Conservation (phyloP, 108 stramenopile species). For the Skeletonema costatum region DNA sequence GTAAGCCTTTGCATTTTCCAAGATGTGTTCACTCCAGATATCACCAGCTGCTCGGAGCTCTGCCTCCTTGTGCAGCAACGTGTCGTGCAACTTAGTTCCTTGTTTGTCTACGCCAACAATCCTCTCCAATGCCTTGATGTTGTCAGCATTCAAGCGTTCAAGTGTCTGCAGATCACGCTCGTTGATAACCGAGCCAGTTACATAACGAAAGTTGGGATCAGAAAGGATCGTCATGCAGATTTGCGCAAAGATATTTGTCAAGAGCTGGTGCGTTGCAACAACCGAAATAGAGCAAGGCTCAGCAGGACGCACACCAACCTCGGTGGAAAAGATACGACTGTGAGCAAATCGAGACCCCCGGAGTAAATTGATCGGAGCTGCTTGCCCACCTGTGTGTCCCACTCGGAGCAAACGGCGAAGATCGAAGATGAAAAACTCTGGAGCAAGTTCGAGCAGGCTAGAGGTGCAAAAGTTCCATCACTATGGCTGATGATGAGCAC, state of each 20-base stretch:
- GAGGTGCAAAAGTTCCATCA: conserved; percentile 73
- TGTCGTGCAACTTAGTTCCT: conserved; percentile 17
- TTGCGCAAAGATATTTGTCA: conserved; percentile 70
- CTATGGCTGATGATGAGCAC: conserved; percentile 75
- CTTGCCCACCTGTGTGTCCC: conserved; percentile 72
- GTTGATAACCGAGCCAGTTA: conserved; percentile 54
- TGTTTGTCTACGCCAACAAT: conserved; percentile 50
- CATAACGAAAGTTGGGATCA: conserved; percentile 47
- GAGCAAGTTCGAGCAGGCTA: conserved; percentile 67
- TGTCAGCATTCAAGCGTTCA: conserved; percentile 56
- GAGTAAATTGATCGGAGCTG: conserved; percentile 59
- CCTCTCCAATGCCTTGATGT: conserved; percentile 56
- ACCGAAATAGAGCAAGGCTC: conserved; percentile 78
- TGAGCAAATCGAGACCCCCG: conserved; percentile 28
- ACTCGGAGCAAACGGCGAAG: conserved; percentile 1
- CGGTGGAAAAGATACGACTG: conserved; percentile 68
- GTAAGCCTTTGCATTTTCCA: conserved; percentile 69
- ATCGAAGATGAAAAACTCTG: conserved; percentile 37
- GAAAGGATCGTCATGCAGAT: conserved; percentile 57
- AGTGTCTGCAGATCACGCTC: conserved; percentile 59
- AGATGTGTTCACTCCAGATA: conserved; percentile 65
- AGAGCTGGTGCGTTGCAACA: conserved; percentile 69
- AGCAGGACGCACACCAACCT: conserved; percentile 70
- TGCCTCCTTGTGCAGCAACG: conserved; percentile 11
- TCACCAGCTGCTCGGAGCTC: conserved; percentile 54